Base-by-base conservation (phyloP, 345 rosid species). In the Lumnitzera racemosa region DNA sequence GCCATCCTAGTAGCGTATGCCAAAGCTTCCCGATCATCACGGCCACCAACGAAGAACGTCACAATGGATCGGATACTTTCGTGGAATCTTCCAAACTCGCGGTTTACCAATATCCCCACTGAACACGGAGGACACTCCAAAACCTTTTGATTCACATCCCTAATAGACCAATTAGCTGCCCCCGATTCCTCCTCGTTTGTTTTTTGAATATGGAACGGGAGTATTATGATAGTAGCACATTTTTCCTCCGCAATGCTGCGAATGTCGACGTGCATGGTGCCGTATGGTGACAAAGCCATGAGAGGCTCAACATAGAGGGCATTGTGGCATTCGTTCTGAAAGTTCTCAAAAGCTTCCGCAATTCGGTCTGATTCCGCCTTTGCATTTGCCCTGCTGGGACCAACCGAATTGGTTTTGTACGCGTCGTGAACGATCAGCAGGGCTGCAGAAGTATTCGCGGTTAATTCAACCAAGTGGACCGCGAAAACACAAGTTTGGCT, bases 21-120 rank as follows among this genome's bases (percentile, higher is more conserved):
- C 51, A 87, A 65, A 13, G 92, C 97, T 61, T 90, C 96, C 24
- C 92, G 69, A 24, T 87, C 92, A 24, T 85, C 90, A 0, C 61
- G 74, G 8, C 92, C 96, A 0, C 92, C 90, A 2, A 75, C 0
- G 65, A 78, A 90, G 24, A 83, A 13, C 87, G 82, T 66, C n/a
- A 71, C 46, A 1, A 76, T 7, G 27, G 61, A 64, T 0, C 67
- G 25, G 16, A 54, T 50, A 10, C 8, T 17, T 9, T 13, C 59
- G 59, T 23, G 51, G 47, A 0, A 57, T 60, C 53, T 75, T 46
- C 76, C 67, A 49, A 80, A 71, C n/a, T 96, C 90, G 27, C 81
- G 83, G 68, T 88, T 86, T 23, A 90, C 86, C 11, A 87, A 74
- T 12, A 85, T 68, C 20, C 86, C 94, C 1, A 85, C 77, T 2